Evolutionary conservation across 2,329 filamentous ascomycete species (phyloP).

Genomic region (Ophiocordyceps robertsii): DNA sequence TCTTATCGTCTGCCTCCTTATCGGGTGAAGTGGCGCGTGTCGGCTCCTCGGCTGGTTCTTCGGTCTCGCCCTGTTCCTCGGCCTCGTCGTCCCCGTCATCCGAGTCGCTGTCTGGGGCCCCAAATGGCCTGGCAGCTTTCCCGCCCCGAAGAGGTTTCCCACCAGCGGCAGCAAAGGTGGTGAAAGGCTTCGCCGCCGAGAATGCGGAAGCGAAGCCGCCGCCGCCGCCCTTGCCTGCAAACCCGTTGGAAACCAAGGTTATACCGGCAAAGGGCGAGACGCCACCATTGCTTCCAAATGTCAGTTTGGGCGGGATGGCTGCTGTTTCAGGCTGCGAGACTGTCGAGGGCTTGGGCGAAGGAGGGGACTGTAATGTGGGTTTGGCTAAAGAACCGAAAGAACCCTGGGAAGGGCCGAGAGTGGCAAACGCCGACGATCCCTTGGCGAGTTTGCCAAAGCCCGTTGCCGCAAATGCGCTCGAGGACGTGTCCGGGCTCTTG

Average conservation of each 20-base stretch:
- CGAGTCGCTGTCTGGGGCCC: conserved; percentile 55
- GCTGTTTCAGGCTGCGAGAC: conserved; percentile 7
- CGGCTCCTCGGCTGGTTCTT: conserved; percentile 29
- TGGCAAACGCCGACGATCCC: conserved; percentile 51
- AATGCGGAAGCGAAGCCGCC: conserved; percentile 22
- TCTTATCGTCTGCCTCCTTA: conserved; percentile 48
- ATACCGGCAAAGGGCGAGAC: conserved; percentile 35
- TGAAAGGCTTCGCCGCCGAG: conserved; percentile 32
- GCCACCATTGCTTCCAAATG: conserved; percentile 27
- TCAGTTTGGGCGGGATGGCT: conserved; percentile 29
- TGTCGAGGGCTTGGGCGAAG: conserved; percentile 9
- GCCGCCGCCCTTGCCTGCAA: conserved; percentile 28
- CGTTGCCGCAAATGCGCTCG: conserved; percentile 53
- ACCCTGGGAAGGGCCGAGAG: conserved; percentile 34
- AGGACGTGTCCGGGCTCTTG: conserved; percentile 28
- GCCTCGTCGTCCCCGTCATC: conserved; percentile 30
- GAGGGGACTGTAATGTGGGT: conserved; percentile 17
- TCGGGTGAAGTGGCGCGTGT: conserved; percentile 32
- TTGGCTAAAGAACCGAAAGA: conserved; percentile 34
- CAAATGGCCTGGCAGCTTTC: conserved; percentile 61
- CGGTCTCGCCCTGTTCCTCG: conserved; percentile 24
- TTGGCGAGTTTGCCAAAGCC: conserved; percentile 53
- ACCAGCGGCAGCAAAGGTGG: conserved; percentile 57
- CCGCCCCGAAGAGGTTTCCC: conserved; percentile 32
- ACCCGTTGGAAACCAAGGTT: conserved; percentile 29